These are phyloP conservation scores for Dioszegia aurantiaca DNA, from an alignment of 768 basidiomycete species.

Conservation along the genomic window DNA sequence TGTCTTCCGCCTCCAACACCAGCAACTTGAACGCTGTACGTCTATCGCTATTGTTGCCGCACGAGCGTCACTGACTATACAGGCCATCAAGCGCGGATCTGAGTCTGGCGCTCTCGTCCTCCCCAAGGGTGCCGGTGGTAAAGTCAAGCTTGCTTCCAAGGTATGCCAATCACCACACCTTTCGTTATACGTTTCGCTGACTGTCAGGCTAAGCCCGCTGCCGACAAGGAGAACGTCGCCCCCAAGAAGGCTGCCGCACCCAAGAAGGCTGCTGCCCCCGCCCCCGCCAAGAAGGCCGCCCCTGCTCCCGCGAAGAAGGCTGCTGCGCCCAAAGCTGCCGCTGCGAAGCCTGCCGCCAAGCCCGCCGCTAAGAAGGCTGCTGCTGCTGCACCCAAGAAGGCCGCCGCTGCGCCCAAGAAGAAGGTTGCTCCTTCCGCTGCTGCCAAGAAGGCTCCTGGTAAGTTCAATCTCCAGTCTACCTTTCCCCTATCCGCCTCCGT, in stretches of 20 bases:
- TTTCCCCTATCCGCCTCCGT: background rate
- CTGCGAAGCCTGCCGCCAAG: constrained; percentile 50
- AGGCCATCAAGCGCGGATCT: constrained; percentile 72
- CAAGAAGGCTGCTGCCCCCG: constrained; percentile 45
- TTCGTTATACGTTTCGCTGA: constrained; percentile 13
- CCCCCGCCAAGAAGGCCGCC: constrained; percentile 49
- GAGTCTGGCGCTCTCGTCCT: constrained; percentile 79
- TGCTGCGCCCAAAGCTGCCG: constrained; percentile 18
- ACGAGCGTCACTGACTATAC: background rate
- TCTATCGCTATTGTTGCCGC: background rate
- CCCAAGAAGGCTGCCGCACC: constrained; percentile 53
- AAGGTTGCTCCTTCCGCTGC: constrained; percentile 4
- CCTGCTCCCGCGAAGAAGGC: constrained; percentile 36
- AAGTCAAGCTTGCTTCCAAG: constrained; percentile 50
- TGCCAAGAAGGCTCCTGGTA: constrained; percentile 10
- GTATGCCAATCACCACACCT: constrained; percentile 18
- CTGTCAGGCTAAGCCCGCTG: constrained; percentile 18
- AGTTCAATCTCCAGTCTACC: background rate
- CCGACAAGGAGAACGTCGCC: constrained; percentile 51
- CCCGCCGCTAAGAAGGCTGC: constrained; percentile 45
- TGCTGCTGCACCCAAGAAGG: constrained; percentile 41
- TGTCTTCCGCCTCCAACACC: constrained; percentile 70
- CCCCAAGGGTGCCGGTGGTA: constrained; percentile 69
- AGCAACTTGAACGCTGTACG: constrained; percentile 65
- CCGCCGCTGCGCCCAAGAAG: constrained; percentile 39